phyloP scores from a whole-genome alignment of 2,329 filamentous ascomycete species.

The Curvularia lunata region DNA sequence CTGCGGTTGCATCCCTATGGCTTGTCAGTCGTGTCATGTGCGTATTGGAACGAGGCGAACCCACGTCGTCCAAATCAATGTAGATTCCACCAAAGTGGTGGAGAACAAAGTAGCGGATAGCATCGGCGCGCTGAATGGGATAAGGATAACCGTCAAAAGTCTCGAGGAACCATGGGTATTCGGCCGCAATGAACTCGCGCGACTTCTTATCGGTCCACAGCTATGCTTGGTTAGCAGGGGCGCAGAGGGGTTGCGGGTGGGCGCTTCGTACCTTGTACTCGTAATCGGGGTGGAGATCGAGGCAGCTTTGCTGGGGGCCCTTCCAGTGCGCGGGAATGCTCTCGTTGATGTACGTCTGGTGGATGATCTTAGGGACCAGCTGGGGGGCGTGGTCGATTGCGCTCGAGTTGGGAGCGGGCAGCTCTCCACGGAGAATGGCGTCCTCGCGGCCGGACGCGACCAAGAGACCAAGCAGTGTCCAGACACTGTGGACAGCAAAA shows the following conservation, averaged over 20 bases:
- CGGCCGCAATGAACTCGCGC: slow-evolving; percentile 71
- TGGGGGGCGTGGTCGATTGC: slow-evolving; percentile 63
- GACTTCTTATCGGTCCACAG: slow-evolving; percentile 77
- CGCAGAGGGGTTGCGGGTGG: slow-evolving; percentile 26
- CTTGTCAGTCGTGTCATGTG: slow-evolving; percentile 10
- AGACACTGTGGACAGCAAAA: slow-evolving; percentile 70
- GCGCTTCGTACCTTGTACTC: slow-evolving; percentile 67
- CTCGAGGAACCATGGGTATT: slow-evolving; percentile 74
- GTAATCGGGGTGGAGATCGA: slow-evolving; percentile 71
- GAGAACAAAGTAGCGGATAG: slow-evolving; percentile 80
- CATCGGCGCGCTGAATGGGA: slow-evolving; percentile 78
- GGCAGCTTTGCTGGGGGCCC: slow-evolving; percentile 69
- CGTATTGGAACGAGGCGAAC: slow-evolving; percentile 23
- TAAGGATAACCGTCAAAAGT: slow-evolving; percentile 77
- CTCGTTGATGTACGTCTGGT: slow-evolving; percentile 77
- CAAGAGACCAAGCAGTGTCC: slow-evolving; percentile 73
- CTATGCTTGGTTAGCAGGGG: slow-evolving; percentile 50
- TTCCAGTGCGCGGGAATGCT: slow-evolving; percentile 71
- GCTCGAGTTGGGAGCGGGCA: slow-evolving; percentile 69
- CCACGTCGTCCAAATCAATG: slow-evolving; percentile 75
- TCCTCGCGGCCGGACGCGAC: slow-evolving; percentile 71
- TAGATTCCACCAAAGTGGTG: slow-evolving; percentile 80
- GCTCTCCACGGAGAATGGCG: slow-evolving; percentile 69
- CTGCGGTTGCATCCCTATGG: slow-evolving; percentile 69
- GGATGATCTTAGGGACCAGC: slow-evolving; percentile 77